Percentiles rank a stretch among this genome's conserved stretches.
phyloP scores from a whole-genome alignment of 148 eudicot genomes.

The Polygonum aviculare region DNA sequence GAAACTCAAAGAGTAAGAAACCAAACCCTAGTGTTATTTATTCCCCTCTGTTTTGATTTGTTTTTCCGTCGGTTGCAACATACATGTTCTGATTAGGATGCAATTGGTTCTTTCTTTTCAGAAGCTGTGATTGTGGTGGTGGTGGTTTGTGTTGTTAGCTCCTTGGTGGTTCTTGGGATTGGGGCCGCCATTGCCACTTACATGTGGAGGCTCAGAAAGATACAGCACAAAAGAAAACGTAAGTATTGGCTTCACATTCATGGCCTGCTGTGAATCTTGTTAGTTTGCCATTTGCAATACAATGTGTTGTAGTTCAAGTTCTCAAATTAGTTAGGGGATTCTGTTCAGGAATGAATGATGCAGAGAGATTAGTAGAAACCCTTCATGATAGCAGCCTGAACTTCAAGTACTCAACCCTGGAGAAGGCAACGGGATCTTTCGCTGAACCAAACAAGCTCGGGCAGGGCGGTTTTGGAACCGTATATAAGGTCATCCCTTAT shows the following conservation, averaged over 20 bases:
- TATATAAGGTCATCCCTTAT: constrained; percentile 38
- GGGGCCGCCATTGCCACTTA: constrained; percentile 28
- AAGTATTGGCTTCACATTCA: too few relatives aligned
- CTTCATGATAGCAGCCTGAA: constrained; percentile 51
- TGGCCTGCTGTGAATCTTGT: too few relatives aligned
- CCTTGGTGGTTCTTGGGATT: constrained; percentile 29
- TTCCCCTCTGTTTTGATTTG: background rate
- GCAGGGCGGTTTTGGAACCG: constrained; percentile 70
- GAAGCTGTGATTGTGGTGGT: constrained; percentile 25
- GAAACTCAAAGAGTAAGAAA: constrained; percentile 26
- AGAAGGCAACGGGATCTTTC: constrained; percentile 51
- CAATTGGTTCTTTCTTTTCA: constrained; percentile 13
- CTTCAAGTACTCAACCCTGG: constrained; percentile 61
- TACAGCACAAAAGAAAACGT: constrained; percentile 56
- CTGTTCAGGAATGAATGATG: constrained; percentile 21
- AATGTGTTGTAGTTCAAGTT: background rate
- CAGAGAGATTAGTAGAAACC: constrained; percentile 40
- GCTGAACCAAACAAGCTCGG: constrained; percentile 55
- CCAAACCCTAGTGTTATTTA: too few relatives aligned
- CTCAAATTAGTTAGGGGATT: background rate
- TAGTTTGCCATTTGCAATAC: background rate
- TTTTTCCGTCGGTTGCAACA: background rate
- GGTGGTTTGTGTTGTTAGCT: constrained; percentile 33
- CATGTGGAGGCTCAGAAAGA: constrained; percentile 29
- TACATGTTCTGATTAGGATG: background rate